Base-by-base conservation (phyloP, 2,329 filamentous ascomycete genomes). In the Epichloe bromicola region DNA sequence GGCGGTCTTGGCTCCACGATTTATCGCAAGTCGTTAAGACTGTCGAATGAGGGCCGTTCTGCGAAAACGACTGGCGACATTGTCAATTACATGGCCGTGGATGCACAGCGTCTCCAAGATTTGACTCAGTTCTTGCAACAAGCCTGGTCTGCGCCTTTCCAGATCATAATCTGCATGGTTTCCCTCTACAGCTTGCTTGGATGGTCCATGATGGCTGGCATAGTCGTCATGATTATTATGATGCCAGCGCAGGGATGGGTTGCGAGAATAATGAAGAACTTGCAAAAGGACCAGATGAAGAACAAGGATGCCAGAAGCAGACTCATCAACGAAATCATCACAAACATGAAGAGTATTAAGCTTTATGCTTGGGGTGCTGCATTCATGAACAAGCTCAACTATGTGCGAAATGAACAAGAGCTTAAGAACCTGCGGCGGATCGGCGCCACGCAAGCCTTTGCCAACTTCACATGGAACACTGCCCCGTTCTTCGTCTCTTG, bases 331-430 rank as follows among this genome's bases (percentile, higher is more conserved):
- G 93, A 98, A 68, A 98, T 98, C 58, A 75, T 98, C 63, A 96
- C 94, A 74, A 97, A 97, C 70, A 98, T 98, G 87, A 98, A 98
- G 74, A 95, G 89, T 64, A 93, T 98, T 73, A 98, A 98, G 72
- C 79, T 98, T 19, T 98, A 96, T 65, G 93, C 93, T 33, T 98
- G 93, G 93, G 91, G 90, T 34, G 85, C 84, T 33, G 91, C 93
- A 14, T 98, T 98, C 65, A 95, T 96, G 83, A 93, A 89, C 68
- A 95, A 95, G 70, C 80, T 98, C 53, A 97, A 93, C 70, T 86
- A 87, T 65, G 89, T 98, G 54, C 83, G 93, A 68, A 98, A 98
- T 68, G 93, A 98, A 61, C 80, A 88, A 60, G 93, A 98, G 69
- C 74, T 98, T 51, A 93, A 93, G 72, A 98, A 94, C 26, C 76